Percentiles rank a stretch among this genome's conserved stretches.
phyloP scores from a whole-genome alignment of 2,329 filamentous ascomycete genomes.

The Neodidymelliopsis sp. region DNA sequence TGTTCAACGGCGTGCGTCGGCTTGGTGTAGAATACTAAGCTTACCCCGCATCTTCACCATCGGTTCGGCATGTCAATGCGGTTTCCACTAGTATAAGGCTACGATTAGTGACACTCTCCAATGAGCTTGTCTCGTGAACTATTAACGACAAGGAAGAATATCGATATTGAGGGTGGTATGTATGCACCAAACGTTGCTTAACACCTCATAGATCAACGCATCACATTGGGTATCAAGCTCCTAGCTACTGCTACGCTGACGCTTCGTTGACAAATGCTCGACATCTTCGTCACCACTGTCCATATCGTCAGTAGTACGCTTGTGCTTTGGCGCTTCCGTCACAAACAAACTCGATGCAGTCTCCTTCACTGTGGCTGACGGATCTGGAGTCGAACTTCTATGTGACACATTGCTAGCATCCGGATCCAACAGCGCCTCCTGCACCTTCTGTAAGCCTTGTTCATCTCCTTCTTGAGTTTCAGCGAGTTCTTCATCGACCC shows the following conservation, averaged over 20 bases:
- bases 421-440: conserved; percentile 21
- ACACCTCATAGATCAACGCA: too few relatives aligned
- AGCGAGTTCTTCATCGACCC: conserved; percentile 50
- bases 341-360: conserved; percentile 17
- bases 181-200: too few relatives aligned
- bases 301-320: background rate
- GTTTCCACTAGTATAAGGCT: too few relatives aligned
- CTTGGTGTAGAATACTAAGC: background rate
- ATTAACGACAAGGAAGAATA: too few relatives aligned
- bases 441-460: conserved; percentile 36
- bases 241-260: background rate
- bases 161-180: too few relatives aligned
- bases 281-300: background rate
- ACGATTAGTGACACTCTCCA: too few relatives aligned
- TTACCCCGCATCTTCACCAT: conserved; percentile 9
- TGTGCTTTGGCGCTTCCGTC: conserved; percentile 4
- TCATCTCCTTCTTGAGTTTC: conserved; percentile 50
- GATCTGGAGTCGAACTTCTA: background rate
- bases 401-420: background rate
- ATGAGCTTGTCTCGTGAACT: too few relatives aligned
- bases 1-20: background rate
- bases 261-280: background rate
- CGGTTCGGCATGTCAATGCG: conserved; percentile 1
- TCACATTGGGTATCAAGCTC: background rate
- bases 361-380: conserved; percentile 4